These are phyloP conservation scores for Geotrichum bryndzae DNA, from an alignment of 1,139 yeast species.

Conservation along the genomic window DNA sequence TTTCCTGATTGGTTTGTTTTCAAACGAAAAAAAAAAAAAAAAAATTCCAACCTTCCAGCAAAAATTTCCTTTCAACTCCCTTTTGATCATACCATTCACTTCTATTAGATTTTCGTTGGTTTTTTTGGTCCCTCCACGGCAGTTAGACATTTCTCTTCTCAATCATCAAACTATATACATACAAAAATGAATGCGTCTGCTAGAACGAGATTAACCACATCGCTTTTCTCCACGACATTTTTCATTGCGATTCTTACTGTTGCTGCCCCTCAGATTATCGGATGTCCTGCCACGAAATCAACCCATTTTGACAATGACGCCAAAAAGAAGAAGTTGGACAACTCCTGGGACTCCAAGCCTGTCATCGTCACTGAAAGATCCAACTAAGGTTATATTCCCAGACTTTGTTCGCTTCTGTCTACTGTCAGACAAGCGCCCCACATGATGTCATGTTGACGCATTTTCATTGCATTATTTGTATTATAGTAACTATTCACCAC, in stretches of 20 bases:
- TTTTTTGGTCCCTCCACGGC: background rate
- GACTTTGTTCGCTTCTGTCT: background rate
- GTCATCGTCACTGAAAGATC: background rate
- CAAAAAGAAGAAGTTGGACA: background rate
- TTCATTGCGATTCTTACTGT: constrained; percentile 65
- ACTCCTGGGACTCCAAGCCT: background rate
- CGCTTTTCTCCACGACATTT: constrained; percentile 70
- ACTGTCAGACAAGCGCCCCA: background rate
- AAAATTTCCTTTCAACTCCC: background rate
- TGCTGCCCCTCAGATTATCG: constrained; percentile 60
- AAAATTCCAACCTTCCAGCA: background rate
- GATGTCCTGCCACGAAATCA: constrained; percentile 61
- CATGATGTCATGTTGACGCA: background rate
- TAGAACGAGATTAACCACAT: constrained; percentile 53
- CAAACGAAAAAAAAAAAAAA: background rate
- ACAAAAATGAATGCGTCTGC: constrained; percentile 46
- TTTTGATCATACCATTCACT: background rate
- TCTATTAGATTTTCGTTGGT: background rate
- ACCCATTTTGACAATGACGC: constrained; percentile 29
- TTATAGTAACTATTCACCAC: background rate
- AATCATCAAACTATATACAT: constrained; percentile 29
- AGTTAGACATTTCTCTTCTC: too few relatives aligned
- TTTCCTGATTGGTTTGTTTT: background rate
- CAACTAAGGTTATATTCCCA: background rate
- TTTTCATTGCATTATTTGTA: background rate